Evolutionary conservation across 306 rosid species (phyloP), one percentile per base, ranked within the genome.

Genomic region (Trichosanthes truncata): DNA sequence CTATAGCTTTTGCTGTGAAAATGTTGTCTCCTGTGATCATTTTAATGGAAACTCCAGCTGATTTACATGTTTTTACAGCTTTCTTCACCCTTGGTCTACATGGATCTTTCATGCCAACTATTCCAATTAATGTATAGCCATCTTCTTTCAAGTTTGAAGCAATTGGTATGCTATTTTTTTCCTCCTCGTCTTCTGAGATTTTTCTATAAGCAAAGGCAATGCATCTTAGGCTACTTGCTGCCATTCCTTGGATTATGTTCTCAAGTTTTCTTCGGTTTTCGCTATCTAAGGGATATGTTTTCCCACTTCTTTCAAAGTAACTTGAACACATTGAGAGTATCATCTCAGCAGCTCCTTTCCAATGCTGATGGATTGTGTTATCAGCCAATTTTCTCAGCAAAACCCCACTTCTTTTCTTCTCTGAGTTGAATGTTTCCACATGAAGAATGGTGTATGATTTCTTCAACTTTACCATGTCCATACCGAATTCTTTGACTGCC

Each of bases 281-380:
- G 45, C 25, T 82, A 77, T 88, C 88, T 41, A 93, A 81, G 76
- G 87, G 82, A 75, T 87, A 89, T 45, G 7, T 48, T 38, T 13
- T 74, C 45, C 97, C 93, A 10, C 81, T 79, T 74, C 78, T 81
- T 67, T 86, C 93, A 59, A 80, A 79, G 57, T 90, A 93, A 31
- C 81, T 83, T 18, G 88, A 84, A 82, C 98, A 93, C 91, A 85
- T 89, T 65, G 93, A 91, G 56, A 93, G 87, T 43, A 91, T 81
- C 84, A 91, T 87, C 96, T 91, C 97, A 4, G 97, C 93, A 75
- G 97, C 98, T 45, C 97, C 97, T 89, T 93, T 93, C 96, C 97
- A 93, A 73, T 91, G 98, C 80, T 90, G 88, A 40, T 85, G 90
- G 72, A 91, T 81, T 52, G 79, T 81, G 85, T 76, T 78, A 65